These are phyloP conservation scores for Pichia sp. DNA, from an alignment of 1,139 yeast species.

Conservation along the genomic window DNA sequence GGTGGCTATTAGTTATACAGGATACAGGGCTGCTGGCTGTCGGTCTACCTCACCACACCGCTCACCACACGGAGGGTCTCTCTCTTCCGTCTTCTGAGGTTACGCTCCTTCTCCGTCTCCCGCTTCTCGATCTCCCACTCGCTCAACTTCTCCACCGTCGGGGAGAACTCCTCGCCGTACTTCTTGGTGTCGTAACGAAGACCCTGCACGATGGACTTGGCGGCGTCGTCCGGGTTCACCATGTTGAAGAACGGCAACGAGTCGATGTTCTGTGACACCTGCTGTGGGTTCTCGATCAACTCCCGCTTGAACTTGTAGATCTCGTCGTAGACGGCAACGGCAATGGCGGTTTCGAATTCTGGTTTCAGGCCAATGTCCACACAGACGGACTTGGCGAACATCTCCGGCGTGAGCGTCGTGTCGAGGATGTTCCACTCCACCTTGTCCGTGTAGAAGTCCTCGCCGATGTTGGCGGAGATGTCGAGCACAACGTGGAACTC, in stretches of 20 bases:
- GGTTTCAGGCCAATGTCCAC: slow-evolving; percentile 80
- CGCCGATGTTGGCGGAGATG: slow-evolving; percentile 79
- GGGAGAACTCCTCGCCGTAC: slow-evolving; percentile 82
- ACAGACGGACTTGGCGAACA: slow-evolving; percentile 79
- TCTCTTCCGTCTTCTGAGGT: slow-evolving; percentile 85
- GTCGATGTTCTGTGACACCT: slow-evolving; percentile 32
- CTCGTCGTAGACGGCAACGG: slow-evolving; percentile 84
- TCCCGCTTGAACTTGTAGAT: slow-evolving; percentile 77
- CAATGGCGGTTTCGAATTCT: slow-evolving; percentile 88
- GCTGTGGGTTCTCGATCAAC: slow-evolving; percentile 78
- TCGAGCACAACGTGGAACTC: slow-evolving; percentile 73
- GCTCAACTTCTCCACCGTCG: slow-evolving; percentile 79
- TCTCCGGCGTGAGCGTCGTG: slow-evolving; percentile 72
- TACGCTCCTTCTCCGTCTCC: slow-evolving; percentile 93
- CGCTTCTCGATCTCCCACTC: slow-evolving; percentile 95
- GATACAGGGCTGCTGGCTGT: too few relatives aligned
- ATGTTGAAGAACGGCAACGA: slow-evolving; percentile 38
- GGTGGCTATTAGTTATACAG: too few relatives aligned
- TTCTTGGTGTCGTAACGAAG: slow-evolving; percentile 57
- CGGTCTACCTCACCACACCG: slow-evolving; percentile 14
- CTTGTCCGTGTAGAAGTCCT: slow-evolving; percentile 84
- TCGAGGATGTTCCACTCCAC: slow-evolving; percentile 90
- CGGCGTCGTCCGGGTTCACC: slow-evolving; percentile 38
- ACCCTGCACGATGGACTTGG: slow-evolving; percentile 44
- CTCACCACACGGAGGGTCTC: slow-evolving; percentile 63